Percentiles rank a stretch among this genome's conserved stretches.
Evolutionary conservation across 371 early-diverging fungal genomes (phyloP).

Genomic region (Dichotomocladium elegans): DNA sequence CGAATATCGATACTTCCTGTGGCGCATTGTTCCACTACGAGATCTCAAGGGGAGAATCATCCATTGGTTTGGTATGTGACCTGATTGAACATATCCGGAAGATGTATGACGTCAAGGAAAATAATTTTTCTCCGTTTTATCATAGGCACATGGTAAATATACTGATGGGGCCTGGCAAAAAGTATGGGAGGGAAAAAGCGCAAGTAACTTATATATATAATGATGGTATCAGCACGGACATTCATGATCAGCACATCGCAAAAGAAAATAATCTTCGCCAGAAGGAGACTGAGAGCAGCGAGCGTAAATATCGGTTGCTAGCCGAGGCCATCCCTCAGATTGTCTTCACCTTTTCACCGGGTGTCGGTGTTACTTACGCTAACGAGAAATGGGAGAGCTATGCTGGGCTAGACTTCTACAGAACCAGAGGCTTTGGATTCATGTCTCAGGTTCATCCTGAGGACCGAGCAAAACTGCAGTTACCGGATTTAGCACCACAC

Average conservation of each 20-base stretch:
- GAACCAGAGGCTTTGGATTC: slow-evolving; percentile 56
- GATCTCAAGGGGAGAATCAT: slow-evolving; percentile 56
- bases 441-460: slow-evolving; percentile 63
- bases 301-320: slow-evolving; percentile 59
- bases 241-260: slow-evolving; percentile 60
- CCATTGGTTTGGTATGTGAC: slow-evolving; percentile 54
- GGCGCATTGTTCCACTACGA: slow-evolving; percentile 57
- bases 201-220: not conserved
- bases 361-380: slow-evolving; percentile 56
- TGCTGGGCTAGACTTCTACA: slow-evolving; percentile 53
- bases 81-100: not conserved
- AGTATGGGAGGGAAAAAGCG: not conserved
- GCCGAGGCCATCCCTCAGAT: slow-evolving; percentile 70
- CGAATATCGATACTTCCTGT: slow-evolving; percentile 56
- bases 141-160: slow-evolving; percentile 18
- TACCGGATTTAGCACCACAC: slow-evolving; percentile 45
- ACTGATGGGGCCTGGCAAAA: too few species aligned
- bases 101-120: too few species aligned
- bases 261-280: slow-evolving; percentile 53
- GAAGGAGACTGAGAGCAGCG: slow-evolving; percentile 57
- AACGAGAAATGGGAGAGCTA: slow-evolving; percentile 62
- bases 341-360: slow-evolving; percentile 61
- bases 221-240: slow-evolving; percentile 42
- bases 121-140: not conserved
- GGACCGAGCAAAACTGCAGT: slow-evolving; percentile 49